Evolutionary conservation across 2,329 filamentous ascomycete genomes (phyloP), one percentile per base, ranked within the genome.

Genomic region (Cytospora piceicola): DNA sequence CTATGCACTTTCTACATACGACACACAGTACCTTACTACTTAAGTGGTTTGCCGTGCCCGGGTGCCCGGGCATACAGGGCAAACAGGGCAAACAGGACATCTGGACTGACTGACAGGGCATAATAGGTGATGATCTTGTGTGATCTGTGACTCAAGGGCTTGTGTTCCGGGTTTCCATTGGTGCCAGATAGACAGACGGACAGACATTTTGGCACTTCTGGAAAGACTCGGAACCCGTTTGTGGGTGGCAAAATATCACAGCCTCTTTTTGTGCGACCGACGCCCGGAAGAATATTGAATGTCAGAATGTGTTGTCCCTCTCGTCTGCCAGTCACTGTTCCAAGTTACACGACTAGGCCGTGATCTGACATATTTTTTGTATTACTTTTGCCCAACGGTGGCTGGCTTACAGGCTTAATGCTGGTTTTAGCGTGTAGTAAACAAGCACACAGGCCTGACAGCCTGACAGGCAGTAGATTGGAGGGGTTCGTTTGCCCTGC

Each of bases 401-500:
- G n/a, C 42, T 29, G 27, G 27, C 27, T 29, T 29, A 29, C 27
- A n/a, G n/a, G n/a, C n/a, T n/a, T n/a, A n/a, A n/a, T n/a, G n/a
- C n/a, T n/a, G n/a, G n/a, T 29, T 29, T 29, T 29, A 29, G 27
- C 5, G 5, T 29, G 27, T 29, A 29, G 27, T 29, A 29, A 29
- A 29, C 27, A 29, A 29, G 27, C 27, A 3, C 5, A 5, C 27
- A 29, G 5, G 27, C 27, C 27, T 3, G 5, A 5, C 27, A 3
- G 3, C 27, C 27, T 3, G 3, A 12, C 53, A 57, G 14, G 12
- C 39, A 39, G 39, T 39, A 39, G 22, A n/a, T n/a, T 22, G 55
- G 61, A 51, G 17, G 61, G 61, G 61, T 39, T 39, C n/a, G n/a
- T n/a, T n/a, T 57, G 39, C 61, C 61, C 61, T 63, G 61, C 61